Percentiles rank a stretch among this genome's conserved stretches.
Evolutionary conservation across 2,329 filamentous ascomycete genomes (phyloP).

Genomic region (Paecilomyces fulvus): DNA sequence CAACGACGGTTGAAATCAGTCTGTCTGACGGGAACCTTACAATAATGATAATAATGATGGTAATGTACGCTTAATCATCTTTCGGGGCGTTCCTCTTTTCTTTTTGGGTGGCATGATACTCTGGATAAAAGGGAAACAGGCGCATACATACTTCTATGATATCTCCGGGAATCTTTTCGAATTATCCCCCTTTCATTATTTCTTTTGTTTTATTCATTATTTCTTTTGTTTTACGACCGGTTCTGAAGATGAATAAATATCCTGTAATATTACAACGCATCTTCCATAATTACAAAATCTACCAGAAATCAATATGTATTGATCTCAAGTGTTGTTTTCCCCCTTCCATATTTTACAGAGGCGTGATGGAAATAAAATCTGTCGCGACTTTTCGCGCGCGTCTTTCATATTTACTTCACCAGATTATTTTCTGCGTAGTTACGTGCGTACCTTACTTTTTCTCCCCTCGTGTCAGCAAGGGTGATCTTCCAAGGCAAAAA

Average conservation of each 20-base stretch:
- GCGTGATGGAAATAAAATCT: background rate
- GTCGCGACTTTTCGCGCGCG: background rate
- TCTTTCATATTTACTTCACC: background rate
- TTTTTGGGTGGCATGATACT: background rate
- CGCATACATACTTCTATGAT: background rate
- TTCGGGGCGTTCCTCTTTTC: background rate
- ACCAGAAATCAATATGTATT: background rate
- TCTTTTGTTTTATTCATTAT: background rate
- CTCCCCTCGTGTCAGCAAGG: background rate
- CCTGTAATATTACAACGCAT: background rate
- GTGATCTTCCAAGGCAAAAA: background rate
- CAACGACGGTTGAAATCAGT: slow-evolving; percentile 23
- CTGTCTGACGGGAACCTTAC: slow-evolving; percentile 12
- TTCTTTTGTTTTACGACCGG: background rate
- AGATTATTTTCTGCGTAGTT: background rate
- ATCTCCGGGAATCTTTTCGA: background rate
- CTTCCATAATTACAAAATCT: background rate
- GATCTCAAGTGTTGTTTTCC: background rate
- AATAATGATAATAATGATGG: slow-evolving; percentile 7
- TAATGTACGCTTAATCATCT: background rate
- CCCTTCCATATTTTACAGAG: background rate
- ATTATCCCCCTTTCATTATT: background rate
- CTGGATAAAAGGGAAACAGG: background rate
- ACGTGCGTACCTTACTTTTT: background rate
- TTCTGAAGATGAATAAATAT: background rate